A percentile compares a stretch with the other conserved stretches of the same genome.
These are phyloP conservation scores for Orobanche coerulescens DNA, from an alignment of 257 asterid genomes.

Conservation along the genomic window DNA sequence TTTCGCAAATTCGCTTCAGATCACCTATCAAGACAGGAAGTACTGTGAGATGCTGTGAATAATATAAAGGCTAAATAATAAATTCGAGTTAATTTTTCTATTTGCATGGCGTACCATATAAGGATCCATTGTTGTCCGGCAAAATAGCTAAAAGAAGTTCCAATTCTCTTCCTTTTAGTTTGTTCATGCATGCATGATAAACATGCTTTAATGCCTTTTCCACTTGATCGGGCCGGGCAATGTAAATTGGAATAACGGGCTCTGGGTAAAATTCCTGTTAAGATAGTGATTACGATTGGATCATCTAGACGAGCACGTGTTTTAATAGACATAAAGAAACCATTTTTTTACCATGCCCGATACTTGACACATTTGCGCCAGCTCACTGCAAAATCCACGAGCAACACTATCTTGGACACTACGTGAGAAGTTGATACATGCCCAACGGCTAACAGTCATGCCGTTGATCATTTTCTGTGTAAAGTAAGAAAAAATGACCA, in stretches of 20 bases:
- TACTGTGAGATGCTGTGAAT: background rate
- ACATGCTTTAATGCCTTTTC: slow-evolving; percentile 94
- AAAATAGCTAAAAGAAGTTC: slow-evolving; percentile 86
- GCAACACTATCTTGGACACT: slow-evolving; percentile 94
- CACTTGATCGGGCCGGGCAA: slow-evolving; percentile 88
- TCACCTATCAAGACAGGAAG: slow-evolving; percentile 47
- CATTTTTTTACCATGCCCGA: slow-evolving; percentile 78
- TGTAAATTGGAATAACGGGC: slow-evolving; percentile 79
- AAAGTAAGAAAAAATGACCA: background rate
- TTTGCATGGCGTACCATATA: slow-evolving; percentile 53
- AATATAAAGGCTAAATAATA: background rate
- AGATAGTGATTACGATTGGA: slow-evolving; percentile 1
- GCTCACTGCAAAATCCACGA: slow-evolving; percentile 89
- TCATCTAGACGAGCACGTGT: background rate
- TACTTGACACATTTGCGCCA: slow-evolving; percentile 97
- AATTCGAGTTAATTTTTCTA: background rate
- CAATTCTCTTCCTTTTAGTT: slow-evolving; percentile 83
- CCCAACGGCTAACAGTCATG: slow-evolving; percentile 95
- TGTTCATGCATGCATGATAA: slow-evolving; percentile 62
- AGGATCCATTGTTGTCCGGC: slow-evolving; percentile 89
- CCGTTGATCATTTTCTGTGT: slow-evolving; percentile 96
- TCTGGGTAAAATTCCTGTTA: slow-evolving; percentile 79
- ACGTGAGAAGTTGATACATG: slow-evolving; percentile 94
- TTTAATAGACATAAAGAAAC: background rate
- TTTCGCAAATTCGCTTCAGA: slow-evolving; percentile 91